Evolutionary conservation across 768 basidiomycete species (phyloP).

Genomic region (Pleurotus salmoneostramineus): DNA sequence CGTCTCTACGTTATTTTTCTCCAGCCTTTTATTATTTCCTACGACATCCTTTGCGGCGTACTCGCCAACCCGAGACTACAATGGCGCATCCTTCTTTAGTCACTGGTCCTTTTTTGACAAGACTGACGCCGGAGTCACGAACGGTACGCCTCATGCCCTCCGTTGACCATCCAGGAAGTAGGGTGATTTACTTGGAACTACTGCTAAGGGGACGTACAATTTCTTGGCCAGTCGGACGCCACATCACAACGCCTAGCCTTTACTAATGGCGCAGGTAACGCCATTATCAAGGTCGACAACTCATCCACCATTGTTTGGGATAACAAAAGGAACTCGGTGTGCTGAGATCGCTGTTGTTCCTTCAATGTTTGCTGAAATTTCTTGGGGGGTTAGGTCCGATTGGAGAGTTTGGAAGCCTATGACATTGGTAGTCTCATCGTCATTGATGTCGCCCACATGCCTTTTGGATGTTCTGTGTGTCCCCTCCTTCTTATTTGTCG

Average conservation of each 20-base stretch:
- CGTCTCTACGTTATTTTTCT: not conserved
- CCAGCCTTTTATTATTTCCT: not conserved
- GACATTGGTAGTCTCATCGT: slow-evolving; percentile 40
- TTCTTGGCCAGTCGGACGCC: slow-evolving; percentile 45
- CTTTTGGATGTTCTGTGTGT: slow-evolving; percentile 49
- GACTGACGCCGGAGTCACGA: slow-evolving; percentile 42
- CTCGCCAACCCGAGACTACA: slow-evolving; percentile 37
- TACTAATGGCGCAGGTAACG: slow-evolving; percentile 56
- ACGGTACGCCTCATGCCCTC: slow-evolving; percentile 22
- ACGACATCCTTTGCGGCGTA: slow-evolving; percentile 21
- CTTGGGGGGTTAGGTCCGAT: slow-evolving; percentile 29
- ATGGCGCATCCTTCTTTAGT: slow-evolving; percentile 50
- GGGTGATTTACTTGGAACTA: not conserved
- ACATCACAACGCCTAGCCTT: slow-evolving; percentile 49
- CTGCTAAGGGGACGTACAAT: slow-evolving; percentile 53
- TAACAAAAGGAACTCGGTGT: slow-evolving; percentile 56
- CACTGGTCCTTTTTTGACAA: slow-evolving; percentile 50
- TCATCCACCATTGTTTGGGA: slow-evolving; percentile 46
- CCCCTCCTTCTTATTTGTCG: not conserved
- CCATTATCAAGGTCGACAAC: slow-evolving; percentile 76
- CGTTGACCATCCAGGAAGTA: not conserved
- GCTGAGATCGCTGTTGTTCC: slow-evolving; percentile 12
- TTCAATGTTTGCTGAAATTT: not conserved
- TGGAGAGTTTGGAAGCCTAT: slow-evolving; percentile 39
- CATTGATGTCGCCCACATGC: slow-evolving; percentile 42